Evolutionary conservation across 2,329 filamentous ascomycete species (phyloP).

Genomic region (Paradendryphiella salina): DNA sequence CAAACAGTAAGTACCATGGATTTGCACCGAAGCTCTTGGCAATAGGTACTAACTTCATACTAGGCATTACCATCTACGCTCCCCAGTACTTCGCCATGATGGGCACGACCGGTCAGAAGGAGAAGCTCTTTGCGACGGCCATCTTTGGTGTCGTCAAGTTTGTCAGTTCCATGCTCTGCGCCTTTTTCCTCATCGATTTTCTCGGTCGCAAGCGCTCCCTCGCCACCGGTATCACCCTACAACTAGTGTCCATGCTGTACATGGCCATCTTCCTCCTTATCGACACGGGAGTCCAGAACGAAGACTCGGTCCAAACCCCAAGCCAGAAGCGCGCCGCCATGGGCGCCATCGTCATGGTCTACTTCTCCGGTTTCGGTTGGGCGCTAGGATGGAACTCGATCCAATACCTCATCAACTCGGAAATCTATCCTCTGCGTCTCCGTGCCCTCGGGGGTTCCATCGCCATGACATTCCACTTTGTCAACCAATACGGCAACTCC

Average conservation of each 20-base stretch:
- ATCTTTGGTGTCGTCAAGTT: constrained; percentile 79
- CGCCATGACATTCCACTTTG: constrained; percentile 78
- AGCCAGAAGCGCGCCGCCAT: constrained; percentile 61
- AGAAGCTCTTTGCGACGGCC: constrained; percentile 72
- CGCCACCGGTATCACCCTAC: constrained; percentile 53
- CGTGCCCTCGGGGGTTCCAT: constrained; percentile 71
- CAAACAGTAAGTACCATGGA: constrained; percentile 48
- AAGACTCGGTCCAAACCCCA: constrained; percentile 54
- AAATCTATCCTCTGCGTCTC: constrained; percentile 75
- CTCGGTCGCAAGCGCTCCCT: constrained; percentile 70
- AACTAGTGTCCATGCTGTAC: constrained; percentile 58
- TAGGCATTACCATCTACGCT: constrained; percentile 69
- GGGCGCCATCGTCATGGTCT: constrained; percentile 71
- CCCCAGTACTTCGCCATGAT: constrained; percentile 73
- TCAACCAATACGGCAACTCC: constrained; percentile 76
- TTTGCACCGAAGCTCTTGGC: constrained; percentile 47
- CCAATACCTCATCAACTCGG: constrained; percentile 77
- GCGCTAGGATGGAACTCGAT: constrained; percentile 67
- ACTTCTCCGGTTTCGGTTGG: constrained; percentile 48
- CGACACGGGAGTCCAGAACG: constrained; percentile 59
- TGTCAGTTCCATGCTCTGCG: constrained; percentile 66
- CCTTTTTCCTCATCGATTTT: constrained; percentile 77
- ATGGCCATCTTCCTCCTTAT: constrained; percentile 61
- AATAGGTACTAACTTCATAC: not conserved
- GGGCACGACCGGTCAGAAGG: constrained; percentile 68